Evolutionary conservation across 2,329 filamentous ascomycete genomes (phyloP), one percentile per base, ranked within the genome.

Genomic region (Zasmidium citrigriseum): DNA sequence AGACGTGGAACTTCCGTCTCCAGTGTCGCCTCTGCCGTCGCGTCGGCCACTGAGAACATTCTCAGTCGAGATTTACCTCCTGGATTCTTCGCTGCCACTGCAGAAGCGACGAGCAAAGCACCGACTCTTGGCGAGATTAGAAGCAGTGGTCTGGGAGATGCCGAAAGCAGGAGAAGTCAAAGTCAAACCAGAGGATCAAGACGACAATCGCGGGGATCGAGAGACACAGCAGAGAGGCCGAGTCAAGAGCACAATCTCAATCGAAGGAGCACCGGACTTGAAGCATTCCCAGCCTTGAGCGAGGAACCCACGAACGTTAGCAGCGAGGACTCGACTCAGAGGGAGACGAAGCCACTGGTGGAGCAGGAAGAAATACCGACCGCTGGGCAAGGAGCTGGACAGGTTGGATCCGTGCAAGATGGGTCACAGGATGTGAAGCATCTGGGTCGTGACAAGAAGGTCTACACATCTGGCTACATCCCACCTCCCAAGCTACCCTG

Each of bases 61-160:
- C 46, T 63, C 21, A 58, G 52, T 23, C 56, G 38, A 46, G 53
- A 66, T 41, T 54, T 62, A 11, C 66, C 67, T 46, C 49, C 57
- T 44, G 64, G 66, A 20, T 67, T 67, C 49, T 55, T 64, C n/a
- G 76, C 77, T n/a, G 78, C 78, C 0, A 76, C 76, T 1, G 77
- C 76, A 12, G 69, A 65, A 7, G 70, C 70, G 4, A 76, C 72
- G 14, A 70, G 76, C 9, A 75, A 71, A 60, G 76, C 77, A 14
- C 78, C 77, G 3, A 76, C 76, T 1, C 55, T 80, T 20, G 64
- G 67, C 46, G 77, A 80, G 46, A 78, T 80, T 27, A 68, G 78
- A 46, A 67, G 66, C 44, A 64, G 68, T 22, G 66, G 64, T 16
- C 65, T 66, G 25, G 61, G 61, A 14, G 25, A 58, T 23, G 52